A percentile compares a stretch with the other conserved stretches of the same genome.
Evolutionary conservation across 2,329 filamentous ascomycete species (phyloP).

Genomic region (Teratosphaeria destructans): DNA sequence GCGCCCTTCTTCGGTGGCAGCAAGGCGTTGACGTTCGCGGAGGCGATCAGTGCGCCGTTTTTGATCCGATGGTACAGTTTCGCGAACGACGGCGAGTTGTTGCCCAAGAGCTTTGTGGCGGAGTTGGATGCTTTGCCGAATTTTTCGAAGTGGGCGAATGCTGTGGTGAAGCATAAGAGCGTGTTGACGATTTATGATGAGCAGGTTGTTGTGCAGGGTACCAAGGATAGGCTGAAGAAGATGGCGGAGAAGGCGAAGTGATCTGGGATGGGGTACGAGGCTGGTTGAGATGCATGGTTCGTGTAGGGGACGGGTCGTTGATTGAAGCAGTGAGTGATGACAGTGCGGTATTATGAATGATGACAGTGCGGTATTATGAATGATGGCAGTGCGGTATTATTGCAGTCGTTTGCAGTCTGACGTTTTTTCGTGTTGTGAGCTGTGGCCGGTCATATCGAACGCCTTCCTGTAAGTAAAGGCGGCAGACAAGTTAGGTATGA

Average conservation of each 20-base stretch:
- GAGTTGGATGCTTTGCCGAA: constrained; percentile 50
- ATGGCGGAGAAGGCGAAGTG: constrained; percentile 11
- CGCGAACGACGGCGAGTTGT: constrained; percentile 43
- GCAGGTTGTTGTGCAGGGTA: constrained; percentile 28
- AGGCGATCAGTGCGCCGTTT: constrained; percentile 61
- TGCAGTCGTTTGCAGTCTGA: not conserved
- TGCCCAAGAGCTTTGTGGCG: constrained; percentile 39
- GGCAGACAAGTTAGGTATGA: not conserved
- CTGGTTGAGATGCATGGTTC: not conserved
- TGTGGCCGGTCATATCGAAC: not conserved
- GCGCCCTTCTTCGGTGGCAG: constrained; percentile 37
- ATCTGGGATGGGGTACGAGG: not conserved
- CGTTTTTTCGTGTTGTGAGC: not conserved
- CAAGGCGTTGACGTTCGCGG: constrained; percentile 56
- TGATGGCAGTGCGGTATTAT: not conserved
- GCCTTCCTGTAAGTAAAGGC: not conserved
- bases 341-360: not conserved
- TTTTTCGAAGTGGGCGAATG: constrained; percentile 22
- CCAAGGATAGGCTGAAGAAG: constrained; percentile 33
- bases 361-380: not conserved
- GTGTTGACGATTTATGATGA: constrained; percentile 56
- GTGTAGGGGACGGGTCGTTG: too few species aligned
- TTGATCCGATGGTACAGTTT: constrained; percentile 49
- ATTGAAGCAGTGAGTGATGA: not conserved
- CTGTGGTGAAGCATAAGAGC: constrained; percentile 38